These are phyloP conservation scores for Solanum peruvianum DNA, from an alignment of 257 asterid genomes.

Conservation along the genomic window DNA sequence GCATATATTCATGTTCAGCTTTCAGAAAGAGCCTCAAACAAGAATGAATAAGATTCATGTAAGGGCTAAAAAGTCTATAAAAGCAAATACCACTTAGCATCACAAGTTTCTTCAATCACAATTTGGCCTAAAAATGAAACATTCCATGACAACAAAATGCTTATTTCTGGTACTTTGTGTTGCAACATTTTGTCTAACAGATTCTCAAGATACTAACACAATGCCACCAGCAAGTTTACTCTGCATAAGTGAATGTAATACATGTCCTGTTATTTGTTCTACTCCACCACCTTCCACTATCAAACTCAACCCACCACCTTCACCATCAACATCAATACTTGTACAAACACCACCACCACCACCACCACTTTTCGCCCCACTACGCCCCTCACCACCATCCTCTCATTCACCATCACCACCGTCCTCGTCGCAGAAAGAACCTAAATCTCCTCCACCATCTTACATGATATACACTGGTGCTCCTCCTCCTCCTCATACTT, in stretches of 20 bases:
- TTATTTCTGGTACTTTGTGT: constrained; percentile 12
- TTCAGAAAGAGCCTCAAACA: neutral
- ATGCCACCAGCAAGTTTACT: constrained; percentile 23
- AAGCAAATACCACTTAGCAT: constrained; percentile 11
- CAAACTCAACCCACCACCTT: constrained; percentile 2
- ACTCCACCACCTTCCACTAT: constrained; percentile 39
- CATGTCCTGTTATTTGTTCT: constrained; percentile 72
- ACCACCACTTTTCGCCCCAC: constrained; percentile 8
- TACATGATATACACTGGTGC: neutral
- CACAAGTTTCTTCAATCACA: constrained; percentile 2
- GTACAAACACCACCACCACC: constrained; percentile 15
- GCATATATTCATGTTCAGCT: neutral
- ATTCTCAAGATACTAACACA: constrained; percentile 11
- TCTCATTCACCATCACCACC: constrained; percentile 31
- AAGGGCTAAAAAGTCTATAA: neutral
- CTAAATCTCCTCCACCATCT: constrained; percentile 3
- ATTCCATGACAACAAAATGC: constrained; percentile 4
- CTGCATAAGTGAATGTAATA: constrained; percentile 60
- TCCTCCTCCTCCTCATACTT: neutral
- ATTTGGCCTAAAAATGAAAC: constrained; percentile 15
- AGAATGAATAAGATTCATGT: neutral
- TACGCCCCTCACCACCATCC: constrained; percentile 22
- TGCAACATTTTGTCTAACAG: neutral
- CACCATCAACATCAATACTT: constrained; percentile 4
- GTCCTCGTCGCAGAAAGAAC: neutral